These are phyloP conservation scores for Podaxis pistillaris DNA, from an alignment of 768 basidiomycete genomes.

Conservation along the genomic window DNA sequence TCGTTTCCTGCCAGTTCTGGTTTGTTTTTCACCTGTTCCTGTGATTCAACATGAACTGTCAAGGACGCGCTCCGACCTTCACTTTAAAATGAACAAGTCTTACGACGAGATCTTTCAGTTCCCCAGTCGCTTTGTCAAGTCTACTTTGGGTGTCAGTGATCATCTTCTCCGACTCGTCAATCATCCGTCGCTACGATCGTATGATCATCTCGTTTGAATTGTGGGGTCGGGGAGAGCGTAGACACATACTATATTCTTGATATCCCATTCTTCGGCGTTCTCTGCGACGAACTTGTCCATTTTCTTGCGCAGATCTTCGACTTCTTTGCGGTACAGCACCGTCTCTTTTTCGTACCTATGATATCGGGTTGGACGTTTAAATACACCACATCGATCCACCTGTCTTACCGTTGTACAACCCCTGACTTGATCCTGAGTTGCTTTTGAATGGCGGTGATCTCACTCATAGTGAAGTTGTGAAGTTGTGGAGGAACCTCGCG, in stretches of 20 bases:
- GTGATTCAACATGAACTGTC: constrained; percentile 14
- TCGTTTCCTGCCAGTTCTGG: constrained; percentile 38
- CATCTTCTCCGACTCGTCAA: constrained; percentile 83
- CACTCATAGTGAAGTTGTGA: constrained; percentile 39
- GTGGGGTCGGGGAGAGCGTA: neutral
- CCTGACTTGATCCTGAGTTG: constrained; percentile 81
- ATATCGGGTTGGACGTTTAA: neutral
- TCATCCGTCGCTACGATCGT: constrained; percentile 51
- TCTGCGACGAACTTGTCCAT: constrained; percentile 62
- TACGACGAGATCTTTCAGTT: constrained; percentile 68
- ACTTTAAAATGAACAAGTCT: constrained; percentile 28
- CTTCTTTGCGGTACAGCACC: constrained; percentile 63
- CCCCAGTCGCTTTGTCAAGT: constrained; percentile 59
- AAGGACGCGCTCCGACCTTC: neutral
- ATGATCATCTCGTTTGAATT: neutral
- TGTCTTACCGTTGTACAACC: constrained; percentile 56
- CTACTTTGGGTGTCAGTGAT: constrained; percentile 62
- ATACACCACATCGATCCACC: neutral
- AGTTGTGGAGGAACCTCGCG: neutral
- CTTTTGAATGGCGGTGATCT: constrained; percentile 47
- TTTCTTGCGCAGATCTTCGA: constrained; percentile 52
- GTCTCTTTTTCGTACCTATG: constrained; percentile 69
- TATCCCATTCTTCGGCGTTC: constrained; percentile 70
- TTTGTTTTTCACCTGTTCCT: constrained; percentile 39
- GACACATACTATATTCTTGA: constrained; percentile 63